Conservation (phyloP, 176 grass and related monocot genomes). For the Musa itinerans region DNA sequence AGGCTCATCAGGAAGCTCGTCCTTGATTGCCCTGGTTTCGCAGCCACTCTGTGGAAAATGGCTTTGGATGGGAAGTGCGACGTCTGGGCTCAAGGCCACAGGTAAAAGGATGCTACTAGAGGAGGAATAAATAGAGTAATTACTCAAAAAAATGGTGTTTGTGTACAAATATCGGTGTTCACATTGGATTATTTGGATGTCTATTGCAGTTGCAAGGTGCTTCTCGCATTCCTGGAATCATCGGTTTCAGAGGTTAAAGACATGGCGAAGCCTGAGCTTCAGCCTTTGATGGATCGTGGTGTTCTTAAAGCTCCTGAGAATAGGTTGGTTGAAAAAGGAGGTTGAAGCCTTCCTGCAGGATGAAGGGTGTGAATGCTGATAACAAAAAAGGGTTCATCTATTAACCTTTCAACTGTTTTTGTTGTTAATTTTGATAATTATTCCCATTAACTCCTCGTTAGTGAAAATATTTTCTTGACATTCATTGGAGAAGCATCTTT, state of each 20-base stretch:
- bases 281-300: slow-evolving; percentile 49
- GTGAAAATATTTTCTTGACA: too few relatives aligned
- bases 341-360: not conserved
- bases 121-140: not conserved
- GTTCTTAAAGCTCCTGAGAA: slow-evolving; percentile 42
- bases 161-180: not conserved
- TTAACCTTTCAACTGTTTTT: too few relatives aligned
- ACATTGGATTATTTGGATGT: not conserved
- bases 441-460: too few relatives aligned
- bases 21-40: slow-evolving; percentile 53
- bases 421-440: too few relatives aligned
- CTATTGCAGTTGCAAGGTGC: slow-evolving; percentile 59
- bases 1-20: slow-evolving; percentile 61
- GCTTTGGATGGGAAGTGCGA: slow-evolving; percentile 56
- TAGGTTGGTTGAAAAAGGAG: slow-evolving; percentile 34
- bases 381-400: too few relatives aligned
- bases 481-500: too few relatives aligned
- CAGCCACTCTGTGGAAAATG: slow-evolving; percentile 57
- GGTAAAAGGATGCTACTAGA: slow-evolving; percentile 29
- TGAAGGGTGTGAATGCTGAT: too few relatives aligned
- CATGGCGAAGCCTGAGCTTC: slow-evolving; percentile 48
- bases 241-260: slow-evolving; percentile 40
- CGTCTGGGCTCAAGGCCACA: slow-evolving; percentile 65
- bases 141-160: not conserved
- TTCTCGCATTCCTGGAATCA: slow-evolving; percentile 72